These are phyloP conservation scores for Boeremia lycopersici DNA, from an alignment of 2,329 filamentous ascomycete species.

Conservation along the genomic window DNA sequence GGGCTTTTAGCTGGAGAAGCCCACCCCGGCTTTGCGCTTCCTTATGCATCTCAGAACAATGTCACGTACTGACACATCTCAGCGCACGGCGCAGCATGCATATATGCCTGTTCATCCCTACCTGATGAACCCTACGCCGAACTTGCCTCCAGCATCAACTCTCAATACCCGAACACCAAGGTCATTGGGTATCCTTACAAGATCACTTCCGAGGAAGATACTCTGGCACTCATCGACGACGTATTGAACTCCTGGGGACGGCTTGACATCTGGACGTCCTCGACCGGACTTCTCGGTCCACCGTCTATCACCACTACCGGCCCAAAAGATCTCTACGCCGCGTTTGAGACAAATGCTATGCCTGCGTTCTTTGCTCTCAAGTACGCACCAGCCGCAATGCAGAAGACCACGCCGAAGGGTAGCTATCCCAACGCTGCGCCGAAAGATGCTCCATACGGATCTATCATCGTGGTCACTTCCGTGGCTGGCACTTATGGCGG, in stretches of 20 bases:
- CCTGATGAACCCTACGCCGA: conserved; percentile 50
- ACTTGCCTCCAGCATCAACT: conserved; percentile 52
- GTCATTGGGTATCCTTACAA: conserved; percentile 67
- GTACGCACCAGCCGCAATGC: conserved; percentile 68
- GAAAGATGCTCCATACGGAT: conserved; percentile 65
- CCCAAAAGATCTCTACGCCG: conserved; percentile 60
- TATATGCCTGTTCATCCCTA: conserved; percentile 62
- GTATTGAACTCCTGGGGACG: conserved; percentile 64
- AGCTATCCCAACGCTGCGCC: conserved; percentile 66
- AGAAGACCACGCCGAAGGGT: conserved; percentile 61
- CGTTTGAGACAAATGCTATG: conserved; percentile 66
- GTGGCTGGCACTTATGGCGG: conserved; percentile 64
- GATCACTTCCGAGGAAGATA: conserved; percentile 64
- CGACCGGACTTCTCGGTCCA: conserved; percentile 63
- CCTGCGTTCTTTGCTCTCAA: conserved; percentile 70
- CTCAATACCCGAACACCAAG: conserved; percentile 60
- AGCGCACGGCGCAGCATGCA: conserved; percentile 69
- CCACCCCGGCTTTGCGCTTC: too few species aligned
- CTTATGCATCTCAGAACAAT: too few species aligned
- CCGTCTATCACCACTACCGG: conserved; percentile 61
- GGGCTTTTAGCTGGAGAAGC: too few species aligned
- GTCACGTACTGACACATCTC: conserved; percentile 6
- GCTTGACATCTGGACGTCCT: conserved; percentile 65
- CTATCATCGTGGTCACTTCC: conserved; percentile 65
- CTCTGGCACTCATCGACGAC: conserved; percentile 66